Conservation (phyloP, 768 basidiomycete species). For the Neoboletus subvelutipes region DNA sequence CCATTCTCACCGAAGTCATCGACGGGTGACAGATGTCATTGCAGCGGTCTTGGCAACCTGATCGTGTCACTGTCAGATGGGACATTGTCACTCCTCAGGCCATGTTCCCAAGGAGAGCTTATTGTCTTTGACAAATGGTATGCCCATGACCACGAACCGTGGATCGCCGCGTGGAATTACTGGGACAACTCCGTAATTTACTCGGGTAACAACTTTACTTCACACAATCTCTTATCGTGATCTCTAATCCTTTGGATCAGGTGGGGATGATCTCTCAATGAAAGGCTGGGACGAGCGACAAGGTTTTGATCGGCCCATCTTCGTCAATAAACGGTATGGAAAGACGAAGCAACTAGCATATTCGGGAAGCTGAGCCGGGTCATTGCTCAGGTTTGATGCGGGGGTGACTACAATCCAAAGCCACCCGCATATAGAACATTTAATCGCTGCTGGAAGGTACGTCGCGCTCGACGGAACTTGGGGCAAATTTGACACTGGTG, state of each 20-base stretch:
- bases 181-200: slow-evolving; percentile 81
- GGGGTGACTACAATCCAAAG: slow-evolving; percentile 91
- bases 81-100: slow-evolving; percentile 57
- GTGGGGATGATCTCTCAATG: slow-evolving; percentile 88
- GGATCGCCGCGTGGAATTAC: slow-evolving; percentile 90
- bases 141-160: slow-evolving; percentile 92
- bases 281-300: slow-evolving; percentile 89
- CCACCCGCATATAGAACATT: slow-evolving; percentile 74
- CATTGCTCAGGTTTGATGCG: slow-evolving; percentile 72
- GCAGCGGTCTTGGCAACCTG: slow-evolving; percentile 55
- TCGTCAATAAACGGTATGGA: slow-evolving; percentile 69
- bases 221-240: neutral
- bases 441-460: slow-evolving; percentile 90
- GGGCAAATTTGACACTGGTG: neutral
- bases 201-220: slow-evolving; percentile 57
- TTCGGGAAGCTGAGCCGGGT: slow-evolving; percentile 1
- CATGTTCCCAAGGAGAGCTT: slow-evolving; percentile 46
- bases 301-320: slow-evolving; percentile 55
- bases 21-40: neutral
- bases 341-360: neutral
- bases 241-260: slow-evolving; percentile 38
- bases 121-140: slow-evolving; percentile 62
- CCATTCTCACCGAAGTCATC: slow-evolving; percentile 2
- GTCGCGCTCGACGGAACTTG: slow-evolving; percentile 7
- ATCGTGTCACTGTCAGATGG: slow-evolving; percentile 86